Conservation (phyloP, 306 rosid species). For the Vigna angularis region DNA sequence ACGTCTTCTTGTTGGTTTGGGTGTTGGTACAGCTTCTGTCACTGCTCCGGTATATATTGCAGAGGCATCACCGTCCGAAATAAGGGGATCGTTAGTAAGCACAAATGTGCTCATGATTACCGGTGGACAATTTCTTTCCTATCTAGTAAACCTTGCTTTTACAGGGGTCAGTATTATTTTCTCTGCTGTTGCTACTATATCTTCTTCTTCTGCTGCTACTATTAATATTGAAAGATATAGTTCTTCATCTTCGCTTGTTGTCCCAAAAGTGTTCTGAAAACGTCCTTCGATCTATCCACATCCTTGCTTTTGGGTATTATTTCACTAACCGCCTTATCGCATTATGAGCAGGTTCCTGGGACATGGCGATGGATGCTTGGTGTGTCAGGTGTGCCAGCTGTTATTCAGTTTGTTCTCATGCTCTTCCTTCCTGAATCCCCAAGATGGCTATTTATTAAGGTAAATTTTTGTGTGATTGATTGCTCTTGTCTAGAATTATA, state of each 20-base stretch:
- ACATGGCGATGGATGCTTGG: conserved; percentile 99
- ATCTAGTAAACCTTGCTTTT: conserved; percentile 82
- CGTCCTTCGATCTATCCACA: not conserved
- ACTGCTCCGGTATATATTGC: conserved; percentile 96
- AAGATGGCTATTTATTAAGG: conserved; percentile 89
- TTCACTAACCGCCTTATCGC: conserved; percentile 28
- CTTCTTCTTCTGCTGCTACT: no score
- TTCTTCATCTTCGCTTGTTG: not conserved
- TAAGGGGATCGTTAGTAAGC: conserved; percentile 87
- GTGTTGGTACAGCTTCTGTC: conserved; percentile 85
- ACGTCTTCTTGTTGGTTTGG: conserved; percentile 80
- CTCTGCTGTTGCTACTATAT: not conserved
- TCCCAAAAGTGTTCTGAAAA: conserved; percentile 24
- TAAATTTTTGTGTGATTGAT: conserved; percentile 19
- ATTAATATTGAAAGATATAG: not conserved
- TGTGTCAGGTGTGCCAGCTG: conserved; percentile 81
- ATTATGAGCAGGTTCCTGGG: conserved; percentile 72
- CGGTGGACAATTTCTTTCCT: conserved; percentile 90
- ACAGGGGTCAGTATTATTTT: conserved; percentile 62
- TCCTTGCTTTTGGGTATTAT: not conserved
- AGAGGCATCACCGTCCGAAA: conserved; percentile 91
- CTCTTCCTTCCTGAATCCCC: conserved; percentile 93
- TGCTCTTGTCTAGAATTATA: not conserved
- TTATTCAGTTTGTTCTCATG: conserved; percentile 79
- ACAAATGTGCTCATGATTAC: conserved; percentile 92